phyloP scores from a whole-genome alignment of 225 moss, liverwort and hornwort species.

The Polytrichum formosum region DNA sequence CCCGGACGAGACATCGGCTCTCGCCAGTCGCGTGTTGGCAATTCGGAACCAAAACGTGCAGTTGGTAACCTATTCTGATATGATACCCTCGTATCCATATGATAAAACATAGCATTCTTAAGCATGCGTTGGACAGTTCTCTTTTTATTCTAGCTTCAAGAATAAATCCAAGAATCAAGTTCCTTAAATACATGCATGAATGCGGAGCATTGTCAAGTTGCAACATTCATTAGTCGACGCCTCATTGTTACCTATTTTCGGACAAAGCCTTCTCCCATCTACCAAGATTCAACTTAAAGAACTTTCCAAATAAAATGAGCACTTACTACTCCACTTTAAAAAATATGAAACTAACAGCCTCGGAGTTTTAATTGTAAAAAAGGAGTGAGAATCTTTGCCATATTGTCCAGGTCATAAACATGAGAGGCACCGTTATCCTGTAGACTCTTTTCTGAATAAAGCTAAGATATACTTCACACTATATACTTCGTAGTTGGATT shows the following conservation, averaged over 20 bases:
- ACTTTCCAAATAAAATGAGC: too few species aligned
- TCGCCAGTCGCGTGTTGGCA: constrained; percentile 12
- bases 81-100: not conserved
- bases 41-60: constrained; percentile 13
- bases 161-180: not conserved
- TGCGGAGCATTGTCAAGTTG: too few species aligned
- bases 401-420: not conserved
- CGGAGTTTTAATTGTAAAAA: not conserved
- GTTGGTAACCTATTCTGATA: not conserved
- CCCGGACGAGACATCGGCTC: not conserved
- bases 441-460: not conserved
- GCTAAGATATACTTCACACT: not conserved
- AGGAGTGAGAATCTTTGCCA: not conserved
- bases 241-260: too few species aligned
- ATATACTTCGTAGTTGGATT: not conserved
- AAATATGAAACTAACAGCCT: not conserved
- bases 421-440: not conserved
- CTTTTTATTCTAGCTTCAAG: not conserved
- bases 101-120: not conserved
- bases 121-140: too few species aligned
- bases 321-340: not conserved
- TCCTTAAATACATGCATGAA: not conserved
- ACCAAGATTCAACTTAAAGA: too few species aligned
- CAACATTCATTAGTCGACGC: too few species aligned
- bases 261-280: too few species aligned